Evolutionary conservation across 2,329 filamentous ascomycete genomes (phyloP), one percentile per base, ranked within the genome.

Genomic region (Xylaria sp.): DNA sequence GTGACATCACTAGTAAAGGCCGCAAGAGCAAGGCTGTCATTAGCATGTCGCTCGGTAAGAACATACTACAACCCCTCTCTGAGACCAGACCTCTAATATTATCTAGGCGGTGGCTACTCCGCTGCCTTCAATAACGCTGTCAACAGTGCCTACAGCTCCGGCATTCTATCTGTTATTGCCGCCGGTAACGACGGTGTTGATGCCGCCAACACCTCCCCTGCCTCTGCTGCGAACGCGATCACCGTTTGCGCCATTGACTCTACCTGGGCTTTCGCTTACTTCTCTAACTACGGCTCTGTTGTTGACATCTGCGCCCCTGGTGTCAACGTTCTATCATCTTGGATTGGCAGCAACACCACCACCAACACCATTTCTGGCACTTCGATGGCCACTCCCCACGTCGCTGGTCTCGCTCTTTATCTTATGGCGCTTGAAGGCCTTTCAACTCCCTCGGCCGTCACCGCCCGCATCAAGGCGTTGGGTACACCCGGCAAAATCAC

Each of bases 371-470:
- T 89, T 74, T 85, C 82, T 15, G 89, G 89, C 51, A 91, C 90
- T 6, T 88, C 85, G 41, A 90, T 90, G 88, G 86, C 89, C 0
- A 81, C 84, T 5, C 89, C 89, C 0, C 88, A 90, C 74, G 83
- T 91, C 57, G 83, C 86, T 28, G 89, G 89, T n/a, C 76, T 91
- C 13, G 85, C 85, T 3, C 82, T 87, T 13, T 91, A 90, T 77
- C 77, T 91, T 25, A 78, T 85, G 69, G 80, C 76, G 4, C 76
- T 84, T 1, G 84, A 87, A 77, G 74, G 77, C 41, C 77, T 83
- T 51, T 72, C 70, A 6, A 82, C 81, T 34, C 84, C 86, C 1
- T 78, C 72, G 20, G 73, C 71, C 9, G 68, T 77, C 65, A 76
- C 72, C 34, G 69, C 58, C 67, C 77, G 77, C 69, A 76, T 79